A percentile compares a stretch with the other conserved stretches of the same genome.
Evolutionary conservation across 108 stramenopile species (phyloP).

Genomic region (Discostella pseudostelligera): DNA sequence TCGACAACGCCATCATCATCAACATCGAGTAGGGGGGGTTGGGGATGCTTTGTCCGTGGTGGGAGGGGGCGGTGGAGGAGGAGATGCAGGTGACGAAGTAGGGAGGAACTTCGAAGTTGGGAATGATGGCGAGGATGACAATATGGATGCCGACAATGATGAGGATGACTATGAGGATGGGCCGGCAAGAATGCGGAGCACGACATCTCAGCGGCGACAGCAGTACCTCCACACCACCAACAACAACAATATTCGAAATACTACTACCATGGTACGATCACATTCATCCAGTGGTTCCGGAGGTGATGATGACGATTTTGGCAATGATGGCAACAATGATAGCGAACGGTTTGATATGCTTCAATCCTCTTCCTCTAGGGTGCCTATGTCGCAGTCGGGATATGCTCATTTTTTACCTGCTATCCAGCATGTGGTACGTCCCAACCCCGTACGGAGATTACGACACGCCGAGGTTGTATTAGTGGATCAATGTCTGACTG

Average conservation of each 20-base stretch:
- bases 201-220: no score
- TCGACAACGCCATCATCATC: no score
- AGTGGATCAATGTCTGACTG: slow-evolving; percentile 68
- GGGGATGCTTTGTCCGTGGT: no score
- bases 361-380: background rate
- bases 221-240: no score
- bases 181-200: background rate
- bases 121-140: no score
- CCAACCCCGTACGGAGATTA: slow-evolving; percentile 59
- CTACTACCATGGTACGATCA: no score
- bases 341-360: background rate
- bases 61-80: no score
- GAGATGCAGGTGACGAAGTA: background rate
- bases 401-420: no score
- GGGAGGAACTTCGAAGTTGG: no score
- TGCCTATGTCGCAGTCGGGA: background rate
- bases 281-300: background rate
- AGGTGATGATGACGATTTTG: background rate
- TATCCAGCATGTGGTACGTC: background rate
- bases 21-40: background rate
- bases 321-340: background rate
- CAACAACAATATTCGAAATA: no score
- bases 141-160: no score
- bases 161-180: no score
- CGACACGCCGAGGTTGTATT: slow-evolving; percentile 84